Base-by-base conservation (phyloP, 164 flowering plant species). In the Macadamia tetraphylla region DNA sequence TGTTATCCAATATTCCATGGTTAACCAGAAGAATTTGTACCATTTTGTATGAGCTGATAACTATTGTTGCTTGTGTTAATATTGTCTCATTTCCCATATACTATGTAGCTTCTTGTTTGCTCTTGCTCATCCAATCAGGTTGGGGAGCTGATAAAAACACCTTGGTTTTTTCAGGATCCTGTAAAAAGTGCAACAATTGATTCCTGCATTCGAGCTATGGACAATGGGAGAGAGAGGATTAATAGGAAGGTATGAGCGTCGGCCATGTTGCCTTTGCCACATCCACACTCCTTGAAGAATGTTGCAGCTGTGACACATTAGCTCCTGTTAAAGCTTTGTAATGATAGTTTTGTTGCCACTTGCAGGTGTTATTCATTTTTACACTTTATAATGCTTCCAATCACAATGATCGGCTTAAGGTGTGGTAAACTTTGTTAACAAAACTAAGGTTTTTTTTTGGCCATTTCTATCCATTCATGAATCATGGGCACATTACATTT, bases 321-420 rank as follows among this genome's bases (percentile, higher is more conserved):
- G n/a, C 18, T 60, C 32, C 13, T 60, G 42, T 31, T 6, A 12
- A 8, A 14, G 12, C 15, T 30, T 8, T 44, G 13, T 18, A 17
- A 17, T 32, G 68, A 29, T 18, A 65, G 3, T 49, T 59, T 66
- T 32, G 49, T 32, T 52, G 65, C 66, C 51, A 65, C 64, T 73
- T 77, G 84, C 85, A 94, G 98, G 88, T 83, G 13, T 79, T 94
- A 65, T 94, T 89, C 79, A 81, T 91, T 74, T 91, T 94, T 75
- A 86, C 96, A 42, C 81, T 94, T n/a, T 82, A 80, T 63, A 91
- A 86, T 71, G 79, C 91, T 53, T 80, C 88, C 29, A 79, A 89
- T 73, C 86, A 87, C 64, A 78, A 74, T 57, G 91, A 91, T 77
- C 83, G 77, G 58, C 89, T 94, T 57, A 94, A 94, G 97, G 98